phyloP scores from a whole-genome alignment of 78 protist genomes.

The Tieghemostelium lacteum region DNA sequence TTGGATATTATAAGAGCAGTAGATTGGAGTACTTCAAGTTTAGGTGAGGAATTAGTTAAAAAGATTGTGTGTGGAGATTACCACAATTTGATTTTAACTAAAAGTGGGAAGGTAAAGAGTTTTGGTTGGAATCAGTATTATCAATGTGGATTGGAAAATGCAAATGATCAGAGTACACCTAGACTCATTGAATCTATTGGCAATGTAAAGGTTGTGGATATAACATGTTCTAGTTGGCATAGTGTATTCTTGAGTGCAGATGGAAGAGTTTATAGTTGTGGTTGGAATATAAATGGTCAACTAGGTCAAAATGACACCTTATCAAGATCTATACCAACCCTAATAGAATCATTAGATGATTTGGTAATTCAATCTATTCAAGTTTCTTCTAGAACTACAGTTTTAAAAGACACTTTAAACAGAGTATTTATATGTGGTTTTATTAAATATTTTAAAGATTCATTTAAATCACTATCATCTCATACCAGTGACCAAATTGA shows the following conservation, averaged over 20 bases:
- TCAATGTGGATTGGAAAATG: constrained; percentile 6
- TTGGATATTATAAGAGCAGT: not conserved
- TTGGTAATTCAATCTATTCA: not conserved
- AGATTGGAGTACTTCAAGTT: not conserved
- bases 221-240: constrained; percentile 28
- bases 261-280: constrained; percentile 27
- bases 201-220: too few species aligned
- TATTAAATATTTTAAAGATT: too few species aligned
- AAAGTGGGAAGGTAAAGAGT: not conserved
- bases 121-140: constrained; percentile 26
- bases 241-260: not conserved
- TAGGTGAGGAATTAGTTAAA: too few species aligned
- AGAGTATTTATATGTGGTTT: constrained; percentile 27
- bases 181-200: not conserved
- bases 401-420: not conserved
- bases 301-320: constrained; percentile 26
- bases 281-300: constrained; percentile 32
- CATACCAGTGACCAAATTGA: too few species aligned
- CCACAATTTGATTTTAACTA: constrained; percentile 5
- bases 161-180: not conserved
- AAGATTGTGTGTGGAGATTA: not conserved
- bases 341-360: not conserved
- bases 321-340: not conserved
- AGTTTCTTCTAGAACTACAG: not conserved
- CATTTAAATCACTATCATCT: too few species aligned